phyloP scores from a whole-genome alignment of 2,329 filamentous ascomycete genomes.

The Trichophyton equinum region DNA sequence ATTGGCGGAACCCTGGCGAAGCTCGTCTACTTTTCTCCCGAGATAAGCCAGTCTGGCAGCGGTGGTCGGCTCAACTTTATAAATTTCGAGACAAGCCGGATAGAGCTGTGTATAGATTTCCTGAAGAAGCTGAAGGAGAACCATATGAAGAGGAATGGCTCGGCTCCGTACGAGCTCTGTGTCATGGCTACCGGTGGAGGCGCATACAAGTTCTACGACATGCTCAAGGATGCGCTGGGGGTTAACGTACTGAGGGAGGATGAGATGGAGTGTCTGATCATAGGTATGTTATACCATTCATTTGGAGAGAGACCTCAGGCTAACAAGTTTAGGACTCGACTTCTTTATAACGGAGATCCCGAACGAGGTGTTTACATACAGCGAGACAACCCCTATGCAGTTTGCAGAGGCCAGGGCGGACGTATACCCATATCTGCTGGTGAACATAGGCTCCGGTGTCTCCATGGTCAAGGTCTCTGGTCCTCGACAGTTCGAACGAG shows the following conservation, averaged over 20 bases:
- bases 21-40: constrained; percentile 91
- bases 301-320: constrained; percentile 1
- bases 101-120: constrained; percentile 86
- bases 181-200: constrained; percentile 95
- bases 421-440: constrained; percentile 91
- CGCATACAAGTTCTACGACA: constrained; percentile 93
- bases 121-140: constrained; percentile 76
- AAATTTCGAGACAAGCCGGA: constrained; percentile 89
- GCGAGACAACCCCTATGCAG: constrained; percentile 78
- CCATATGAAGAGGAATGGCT: constrained; percentile 63
- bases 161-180: constrained; percentile 56
- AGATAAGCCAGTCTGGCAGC: constrained; percentile 62
- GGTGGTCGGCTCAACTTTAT: constrained; percentile 90
- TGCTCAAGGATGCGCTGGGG: constrained; percentile 67
- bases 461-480: constrained; percentile 95
- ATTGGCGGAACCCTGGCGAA: constrained; percentile 94
- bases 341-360: constrained; percentile 99
- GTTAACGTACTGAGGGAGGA: constrained; percentile 87
- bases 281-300: constrained; percentile 44
- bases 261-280: constrained; percentile 97
- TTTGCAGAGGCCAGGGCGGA: constrained; percentile 66
- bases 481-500: constrained; percentile 71
- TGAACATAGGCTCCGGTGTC: constrained; percentile 96
- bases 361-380: constrained; percentile 92
- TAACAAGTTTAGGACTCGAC: constrained; percentile 56